Evolutionary conservation across 768 basidiomycete species (phyloP), one percentile per base, ranked within the genome.

Genomic region (Psilocybe azurescens): DNA sequence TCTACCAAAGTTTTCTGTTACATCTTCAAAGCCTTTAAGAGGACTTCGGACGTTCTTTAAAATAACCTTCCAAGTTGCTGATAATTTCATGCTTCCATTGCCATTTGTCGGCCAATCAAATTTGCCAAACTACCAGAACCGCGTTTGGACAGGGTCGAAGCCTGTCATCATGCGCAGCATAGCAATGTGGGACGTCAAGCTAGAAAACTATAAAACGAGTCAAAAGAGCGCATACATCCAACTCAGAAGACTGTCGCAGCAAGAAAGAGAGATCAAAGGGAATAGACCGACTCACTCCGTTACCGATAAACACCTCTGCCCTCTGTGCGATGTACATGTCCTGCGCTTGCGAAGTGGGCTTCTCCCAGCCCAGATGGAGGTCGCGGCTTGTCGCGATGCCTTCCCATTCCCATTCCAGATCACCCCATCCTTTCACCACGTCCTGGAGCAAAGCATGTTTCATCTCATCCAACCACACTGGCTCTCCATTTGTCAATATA

Each of bases 301-400:
- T 91, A 7, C 90, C 90, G 47, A 91, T 75, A 62, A 91, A 85
- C 59, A 86, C 78, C 65, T 88, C 83, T 1, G 89, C 88, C 55
- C 86, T 74, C 68, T 86, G 78, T 11, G 81, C 89, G 46, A 90
- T 81, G 64, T 87, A 77, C 89, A 90, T 90, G 72, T 91, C 90
- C 67, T 88, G 72, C 3, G 85, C 81, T 71, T 88, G 86, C 20
- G 81, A 75, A 10, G 88, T 81, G 10, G 81, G 82, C 63, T 81
- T 81, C 68, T 88, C 86, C 81, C 80, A 79, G 10, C 74, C 78
- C 18, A 89, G 66, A 33, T 67, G 58, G 49, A 90, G 63, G 69
- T 90, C 88, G 24, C 84, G 74, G 58, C 85, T 88, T 32, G 79
- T 87, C 56, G 75, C 70, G 33, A 90, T 77, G 10, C 73, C 74